Evolutionary conservation across 2,329 filamentous ascomycete species (phyloP).

Genomic region (Botrytis byssoidea): DNA sequence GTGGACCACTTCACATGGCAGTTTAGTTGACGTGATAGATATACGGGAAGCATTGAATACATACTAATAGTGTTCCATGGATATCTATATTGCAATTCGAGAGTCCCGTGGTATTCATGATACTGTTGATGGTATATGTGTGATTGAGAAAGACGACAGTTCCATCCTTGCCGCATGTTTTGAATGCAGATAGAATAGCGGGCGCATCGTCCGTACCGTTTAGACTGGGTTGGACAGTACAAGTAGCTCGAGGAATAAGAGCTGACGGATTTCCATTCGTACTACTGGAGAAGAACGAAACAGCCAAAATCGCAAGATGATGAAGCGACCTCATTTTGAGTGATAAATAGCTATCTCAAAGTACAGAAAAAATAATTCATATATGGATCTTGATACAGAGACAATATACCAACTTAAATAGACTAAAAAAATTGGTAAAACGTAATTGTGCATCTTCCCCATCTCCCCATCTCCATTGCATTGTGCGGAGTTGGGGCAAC

Average conservation of each 20-base stretch:
- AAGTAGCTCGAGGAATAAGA: not conserved
- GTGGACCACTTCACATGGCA: conserved; percentile 6
- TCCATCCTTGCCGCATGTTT: conserved; percentile 43
- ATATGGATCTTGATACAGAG: not conserved
- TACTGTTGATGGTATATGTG: conserved; percentile 46
- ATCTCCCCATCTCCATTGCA: not conserved
- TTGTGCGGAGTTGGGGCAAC: not conserved
- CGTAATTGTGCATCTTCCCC: not conserved
- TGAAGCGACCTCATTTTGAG: not conserved
- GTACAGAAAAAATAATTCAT: not conserved
- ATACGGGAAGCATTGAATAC: conserved; percentile 25
- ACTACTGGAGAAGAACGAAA: not conserved
- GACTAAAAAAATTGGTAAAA: no score
- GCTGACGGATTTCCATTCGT: not conserved
- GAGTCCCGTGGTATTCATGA: conserved; percentile 47
- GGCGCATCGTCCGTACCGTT: conserved; percentile 34
- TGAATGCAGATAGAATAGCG: conserved; percentile 44
- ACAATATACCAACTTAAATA: not conserved
- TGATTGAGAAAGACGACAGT: conserved; percentile 44
- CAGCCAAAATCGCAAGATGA: not conserved
- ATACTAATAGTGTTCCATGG: conserved; percentile 48
- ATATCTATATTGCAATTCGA: conserved; percentile 48
- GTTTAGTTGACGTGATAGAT: conserved; percentile 41
- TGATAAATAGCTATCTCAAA: not conserved
- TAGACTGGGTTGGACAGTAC: conserved; percentile 3